Conservation (phyloP, 106 monocot genomes). For the Dendrobium huoshanense region DNA sequence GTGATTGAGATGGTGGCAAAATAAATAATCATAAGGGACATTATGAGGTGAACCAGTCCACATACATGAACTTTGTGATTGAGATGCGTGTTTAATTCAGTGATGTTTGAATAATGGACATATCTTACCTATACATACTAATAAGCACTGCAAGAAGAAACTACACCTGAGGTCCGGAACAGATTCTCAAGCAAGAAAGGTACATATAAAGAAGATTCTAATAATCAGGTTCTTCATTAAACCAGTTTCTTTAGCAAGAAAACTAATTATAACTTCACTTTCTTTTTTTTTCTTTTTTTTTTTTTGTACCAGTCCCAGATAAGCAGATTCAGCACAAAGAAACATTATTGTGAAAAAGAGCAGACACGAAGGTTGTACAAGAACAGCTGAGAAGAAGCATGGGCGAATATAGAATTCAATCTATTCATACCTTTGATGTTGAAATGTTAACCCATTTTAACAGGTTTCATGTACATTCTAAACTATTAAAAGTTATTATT, state of each 20-base stretch:
- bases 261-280: background rate
- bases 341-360: background rate
- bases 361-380: background rate
- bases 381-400: background rate
- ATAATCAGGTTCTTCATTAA: background rate
- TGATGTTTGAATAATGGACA: too few species aligned
- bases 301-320: background rate
- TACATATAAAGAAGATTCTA: background rate
- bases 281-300: too few species aligned
- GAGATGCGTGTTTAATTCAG: too few species aligned
- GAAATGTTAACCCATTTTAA: background rate
- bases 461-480: background rate
- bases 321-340: background rate
- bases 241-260: background rate
- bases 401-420: conserved; percentile 3
- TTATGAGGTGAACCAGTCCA: too few species aligned
- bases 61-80: too few species aligned
- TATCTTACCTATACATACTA: too few species aligned
- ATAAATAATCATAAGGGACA: too few species aligned
- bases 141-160: too few species aligned
- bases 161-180: too few species aligned
- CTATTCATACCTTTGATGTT: background rate
- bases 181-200: too few species aligned
- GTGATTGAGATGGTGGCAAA: too few species aligned
- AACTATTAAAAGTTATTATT: background rate